These are phyloP conservation scores for Prunus kanzakura DNA, from an alignment of 306 rosid species.

Conservation along the genomic window DNA sequence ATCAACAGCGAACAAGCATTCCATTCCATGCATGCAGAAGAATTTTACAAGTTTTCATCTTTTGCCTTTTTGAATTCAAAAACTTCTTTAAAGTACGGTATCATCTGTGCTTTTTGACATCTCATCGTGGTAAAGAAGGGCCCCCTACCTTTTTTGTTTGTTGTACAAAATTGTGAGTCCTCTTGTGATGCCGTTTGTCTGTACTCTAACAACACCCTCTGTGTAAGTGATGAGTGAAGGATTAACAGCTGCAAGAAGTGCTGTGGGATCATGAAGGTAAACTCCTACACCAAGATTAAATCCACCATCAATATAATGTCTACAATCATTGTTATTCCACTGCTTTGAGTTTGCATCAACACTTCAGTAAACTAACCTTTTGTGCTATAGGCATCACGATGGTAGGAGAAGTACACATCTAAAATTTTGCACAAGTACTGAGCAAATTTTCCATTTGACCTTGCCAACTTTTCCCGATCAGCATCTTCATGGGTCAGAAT, in stretches of 20 bases:
- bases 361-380: slow-evolving; percentile 47
- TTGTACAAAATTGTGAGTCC: slow-evolving; percentile 72
- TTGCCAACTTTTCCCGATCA: slow-evolving; percentile 68
- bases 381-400: slow-evolving; percentile 56
- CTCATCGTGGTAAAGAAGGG: background rate
- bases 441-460: slow-evolving; percentile 70
- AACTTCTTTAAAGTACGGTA: background rate
- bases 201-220: slow-evolving; percentile 89
- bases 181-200: slow-evolving; percentile 80
- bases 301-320: slow-evolving; percentile 22
- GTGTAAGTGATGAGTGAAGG: slow-evolving; percentile 72
- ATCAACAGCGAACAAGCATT: too few species aligned
- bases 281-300: slow-evolving; percentile 53
- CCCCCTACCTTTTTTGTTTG: slow-evolving; percentile 67
- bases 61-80: too few species aligned
- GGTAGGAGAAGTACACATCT: slow-evolving; percentile 73
- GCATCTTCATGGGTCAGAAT: slow-evolving; percentile 42
- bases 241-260: slow-evolving; percentile 70
- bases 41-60: too few species aligned
- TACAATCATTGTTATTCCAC: slow-evolving; percentile 8
- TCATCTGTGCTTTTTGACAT: background rate
- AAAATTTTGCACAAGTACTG: slow-evolving; percentile 71
- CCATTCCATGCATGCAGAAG: too few species aligned
- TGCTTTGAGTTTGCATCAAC: slow-evolving; percentile 5
- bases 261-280: slow-evolving; percentile 90